These are phyloP conservation scores for Magnolia sinica DNA, from an alignment of 164 flowering plant genomes.

Conservation along the genomic window DNA sequence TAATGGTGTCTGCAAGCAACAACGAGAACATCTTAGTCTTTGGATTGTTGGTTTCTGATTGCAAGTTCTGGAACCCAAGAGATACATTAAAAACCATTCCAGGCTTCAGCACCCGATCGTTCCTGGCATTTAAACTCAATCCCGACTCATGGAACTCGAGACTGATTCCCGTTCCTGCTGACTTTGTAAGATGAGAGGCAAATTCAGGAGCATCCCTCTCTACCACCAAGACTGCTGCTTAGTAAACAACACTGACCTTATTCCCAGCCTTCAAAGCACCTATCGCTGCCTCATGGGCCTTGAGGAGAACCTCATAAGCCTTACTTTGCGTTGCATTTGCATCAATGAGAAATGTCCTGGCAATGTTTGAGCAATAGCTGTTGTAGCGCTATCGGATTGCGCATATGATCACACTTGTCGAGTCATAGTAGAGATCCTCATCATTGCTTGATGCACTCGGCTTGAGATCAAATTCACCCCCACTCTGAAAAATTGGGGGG, in stretches of 20 bases:
- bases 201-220: slow-evolving; percentile 69
- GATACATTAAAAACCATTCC: slow-evolving; percentile 79
- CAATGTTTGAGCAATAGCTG: slow-evolving; percentile 77
- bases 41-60: slow-evolving; percentile 33
- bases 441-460: slow-evolving; percentile 83
- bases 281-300: slow-evolving; percentile 77
- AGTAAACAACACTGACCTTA: slow-evolving; percentile 43
- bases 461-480: slow-evolving; percentile 70
- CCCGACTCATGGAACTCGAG: slow-evolving; percentile 81
- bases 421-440: slow-evolving; percentile 56
- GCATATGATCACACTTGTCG: slow-evolving; percentile 68
- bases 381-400: slow-evolving; percentile 74
- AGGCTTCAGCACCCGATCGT: slow-evolving; percentile 50
- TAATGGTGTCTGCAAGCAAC: slow-evolving; percentile 71
- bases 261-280: slow-evolving; percentile 59
- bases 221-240: slow-evolving; percentile 57
- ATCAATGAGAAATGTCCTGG: slow-evolving; percentile 68
- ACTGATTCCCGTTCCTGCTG: slow-evolving; percentile 80
- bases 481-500: slow-evolving; percentile 87
- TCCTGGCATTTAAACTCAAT: slow-evolving; percentile 57
- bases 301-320: slow-evolving; percentile 74
- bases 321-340: slow-evolving; percentile 36
- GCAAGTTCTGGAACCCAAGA: slow-evolving; percentile 69
- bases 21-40: slow-evolving; percentile 46
- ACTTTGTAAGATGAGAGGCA: slow-evolving; percentile 48